These are phyloP conservation scores for Arthrobotrys sinensis DNA, from an alignment of 2,329 filamentous ascomycete species.

Conservation along the genomic window DNA sequence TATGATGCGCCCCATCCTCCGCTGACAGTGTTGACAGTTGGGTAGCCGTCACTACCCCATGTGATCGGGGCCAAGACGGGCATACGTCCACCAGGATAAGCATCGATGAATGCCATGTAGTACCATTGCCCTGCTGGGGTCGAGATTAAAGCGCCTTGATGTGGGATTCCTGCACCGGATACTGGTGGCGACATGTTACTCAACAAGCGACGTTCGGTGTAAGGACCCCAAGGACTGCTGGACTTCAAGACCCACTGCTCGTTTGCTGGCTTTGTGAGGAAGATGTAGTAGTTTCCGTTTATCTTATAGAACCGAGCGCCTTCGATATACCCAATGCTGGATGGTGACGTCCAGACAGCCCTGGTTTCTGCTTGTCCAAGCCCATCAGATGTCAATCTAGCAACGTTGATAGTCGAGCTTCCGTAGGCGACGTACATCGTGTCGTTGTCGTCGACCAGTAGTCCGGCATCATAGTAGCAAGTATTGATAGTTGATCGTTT, in stretches of 20 bases:
- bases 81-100: constrained; percentile 73
- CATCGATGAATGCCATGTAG: constrained; percentile 74
- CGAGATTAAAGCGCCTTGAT: constrained; percentile 74
- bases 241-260: constrained; percentile 72
- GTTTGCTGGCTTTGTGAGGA: constrained; percentile 70
- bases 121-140: constrained; percentile 73
- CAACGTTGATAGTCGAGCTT: constrained; percentile 70
- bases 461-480: constrained; percentile 74
- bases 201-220: constrained; percentile 69
- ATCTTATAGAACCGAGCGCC: constrained; percentile 74
- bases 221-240: constrained; percentile 72
- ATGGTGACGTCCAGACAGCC: constrained; percentile 68
- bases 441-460: constrained; percentile 75
- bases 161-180: constrained; percentile 69
- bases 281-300: constrained; percentile 73
- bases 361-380: constrained; percentile 69
- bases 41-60: constrained; percentile 72
- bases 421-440: constrained; percentile 75
- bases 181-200: constrained; percentile 69
- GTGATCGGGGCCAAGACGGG: constrained; percentile 74
- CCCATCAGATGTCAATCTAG: constrained; percentile 71
- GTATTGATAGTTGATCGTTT: constrained; percentile 66
- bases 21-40: constrained; percentile 68
- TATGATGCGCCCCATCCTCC: constrained; percentile 71
- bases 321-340: constrained; percentile 68